Evolutionary conservation across 2,329 filamentous ascomycete species (phyloP).

Genomic region (Penicillium sp.): DNA sequence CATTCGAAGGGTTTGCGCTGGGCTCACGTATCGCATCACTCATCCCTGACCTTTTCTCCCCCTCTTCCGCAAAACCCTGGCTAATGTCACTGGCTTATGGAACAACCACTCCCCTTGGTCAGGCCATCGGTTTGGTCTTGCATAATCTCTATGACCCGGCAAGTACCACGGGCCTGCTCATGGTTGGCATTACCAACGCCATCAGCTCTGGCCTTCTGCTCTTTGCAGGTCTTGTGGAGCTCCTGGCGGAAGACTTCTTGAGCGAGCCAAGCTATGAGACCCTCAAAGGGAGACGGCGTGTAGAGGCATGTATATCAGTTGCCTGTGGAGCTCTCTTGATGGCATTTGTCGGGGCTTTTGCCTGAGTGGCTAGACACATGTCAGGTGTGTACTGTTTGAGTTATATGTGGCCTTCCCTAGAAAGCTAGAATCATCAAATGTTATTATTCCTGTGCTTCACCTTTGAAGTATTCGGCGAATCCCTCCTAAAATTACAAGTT

Average conservation of each 20-base stretch:
- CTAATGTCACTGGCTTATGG: slow-evolving; percentile 65
- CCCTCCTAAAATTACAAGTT: neutral
- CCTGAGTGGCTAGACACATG: slow-evolving; percentile 33
- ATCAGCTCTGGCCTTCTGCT: slow-evolving; percentile 77
- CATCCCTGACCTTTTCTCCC: slow-evolving; percentile 63
- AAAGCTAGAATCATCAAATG: neutral
- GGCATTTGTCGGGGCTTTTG: slow-evolving; percentile 68
- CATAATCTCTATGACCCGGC: slow-evolving; percentile 79
- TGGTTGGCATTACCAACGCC: slow-evolving; percentile 86
- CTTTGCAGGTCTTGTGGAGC: slow-evolving; percentile 80
- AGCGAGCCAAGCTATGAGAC: slow-evolving; percentile 64
- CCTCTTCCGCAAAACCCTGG: slow-evolving; percentile 72
- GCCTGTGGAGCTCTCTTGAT: slow-evolving; percentile 62
- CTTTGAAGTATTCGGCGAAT: neutral
- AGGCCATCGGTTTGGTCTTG: slow-evolving; percentile 76
- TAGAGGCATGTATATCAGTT: slow-evolving; percentile 64
- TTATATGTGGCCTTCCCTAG: neutral
- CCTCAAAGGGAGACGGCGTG: slow-evolving; percentile 57
- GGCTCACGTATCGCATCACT: slow-evolving; percentile 82
- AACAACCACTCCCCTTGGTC: slow-evolving; percentile 75
- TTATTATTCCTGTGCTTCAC: neutral
- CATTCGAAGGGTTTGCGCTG: slow-evolving; percentile 83
- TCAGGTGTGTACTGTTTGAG: neutral
- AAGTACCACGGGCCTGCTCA: slow-evolving; percentile 72
- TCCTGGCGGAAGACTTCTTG: slow-evolving; percentile 80